Percentiles rank a stretch among this genome's conserved stretches.
phyloP scores from a whole-genome alignment of 73 alveolate genomes.

The Paramecium tetraurelia region DNA sequence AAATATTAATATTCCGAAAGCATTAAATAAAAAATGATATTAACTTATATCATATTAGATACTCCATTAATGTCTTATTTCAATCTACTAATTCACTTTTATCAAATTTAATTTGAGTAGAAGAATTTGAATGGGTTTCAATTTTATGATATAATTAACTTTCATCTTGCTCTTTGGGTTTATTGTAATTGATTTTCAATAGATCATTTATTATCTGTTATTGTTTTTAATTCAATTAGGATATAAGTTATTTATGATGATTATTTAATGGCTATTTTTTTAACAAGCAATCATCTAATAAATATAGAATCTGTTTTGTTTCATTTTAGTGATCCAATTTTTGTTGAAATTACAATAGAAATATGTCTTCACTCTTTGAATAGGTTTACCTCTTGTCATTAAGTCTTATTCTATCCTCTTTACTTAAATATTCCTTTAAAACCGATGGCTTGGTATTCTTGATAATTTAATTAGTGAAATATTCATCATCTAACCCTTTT shows the following conservation, averaged over 20 bases:
- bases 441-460: background rate
- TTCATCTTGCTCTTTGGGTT: background rate
- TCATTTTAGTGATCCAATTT: background rate
- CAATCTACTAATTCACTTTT: slow-evolving; percentile 8
- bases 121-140: slow-evolving; percentile 5
- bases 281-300: slow-evolving; percentile 25
- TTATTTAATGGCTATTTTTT: slow-evolving; percentile 8
- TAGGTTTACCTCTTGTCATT: background rate
- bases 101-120: background rate
- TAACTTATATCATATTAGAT: background rate
- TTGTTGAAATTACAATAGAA: background rate
- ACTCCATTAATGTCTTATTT: background rate
- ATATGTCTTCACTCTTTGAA: slow-evolving; percentile 14
- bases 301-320: background rate
- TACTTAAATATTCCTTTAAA: slow-evolving; percentile 29
- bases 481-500: slow-evolving; percentile 15
- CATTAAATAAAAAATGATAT: background rate
- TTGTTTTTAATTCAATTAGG: background rate
- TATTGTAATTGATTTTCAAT: background rate
- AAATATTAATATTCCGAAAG: background rate
- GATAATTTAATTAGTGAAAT: background rate
- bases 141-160: background rate
- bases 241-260: background rate
- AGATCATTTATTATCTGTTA: background rate
- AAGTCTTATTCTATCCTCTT: slow-evolving; percentile 10